phyloP scores from a whole-genome alignment of 805 yeast species.

The Teunomyces tritomae region DNA sequence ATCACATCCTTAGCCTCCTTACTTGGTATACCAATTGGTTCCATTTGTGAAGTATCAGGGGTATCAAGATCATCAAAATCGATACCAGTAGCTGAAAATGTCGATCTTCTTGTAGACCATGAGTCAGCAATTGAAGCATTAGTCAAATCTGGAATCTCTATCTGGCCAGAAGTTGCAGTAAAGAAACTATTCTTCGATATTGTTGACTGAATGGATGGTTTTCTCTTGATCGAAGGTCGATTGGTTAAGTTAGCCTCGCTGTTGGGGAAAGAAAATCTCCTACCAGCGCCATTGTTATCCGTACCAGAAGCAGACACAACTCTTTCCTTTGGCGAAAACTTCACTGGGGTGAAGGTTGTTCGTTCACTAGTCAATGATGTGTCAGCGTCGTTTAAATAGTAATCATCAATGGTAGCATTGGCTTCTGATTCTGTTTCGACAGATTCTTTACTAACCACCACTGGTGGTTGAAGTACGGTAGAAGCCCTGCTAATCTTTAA shows the following conservation, averaged over 20 bases:
- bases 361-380: not conserved
- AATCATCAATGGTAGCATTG: conserved; percentile 7
- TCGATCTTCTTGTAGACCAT: conserved; percentile 8
- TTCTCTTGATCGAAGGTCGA: conserved; percentile 7
- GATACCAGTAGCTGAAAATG: conserved; percentile 19
- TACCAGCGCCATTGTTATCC: conserved; percentile 37
- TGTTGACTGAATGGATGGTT: not conserved
- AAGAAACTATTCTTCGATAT: conserved; percentile 10
- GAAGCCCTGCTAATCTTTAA: conserved; percentile 12
- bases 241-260: conserved; percentile 33
- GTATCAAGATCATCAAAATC: conserved; percentile 21
- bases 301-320: conserved; percentile 15
- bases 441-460: not conserved
- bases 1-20: conserved; percentile 27
- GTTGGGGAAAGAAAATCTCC: conserved; percentile 38
- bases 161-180: conserved; percentile 28
- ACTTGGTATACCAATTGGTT: conserved; percentile 38
- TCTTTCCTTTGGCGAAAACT: conserved; percentile 2
- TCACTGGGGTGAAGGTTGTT: not conserved
- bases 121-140: conserved; percentile 16
- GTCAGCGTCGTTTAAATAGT: conserved; percentile 7
- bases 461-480: conserved; percentile 1
- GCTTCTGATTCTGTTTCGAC: not conserved
- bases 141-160: conserved; percentile 40
- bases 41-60: conserved; percentile 14